Percentiles rank a stretch among this genome's conserved stretches.
Evolutionary conservation across 2,329 filamentous ascomycete genomes (phyloP).

Genomic region (Microcyclosporella mali): DNA sequence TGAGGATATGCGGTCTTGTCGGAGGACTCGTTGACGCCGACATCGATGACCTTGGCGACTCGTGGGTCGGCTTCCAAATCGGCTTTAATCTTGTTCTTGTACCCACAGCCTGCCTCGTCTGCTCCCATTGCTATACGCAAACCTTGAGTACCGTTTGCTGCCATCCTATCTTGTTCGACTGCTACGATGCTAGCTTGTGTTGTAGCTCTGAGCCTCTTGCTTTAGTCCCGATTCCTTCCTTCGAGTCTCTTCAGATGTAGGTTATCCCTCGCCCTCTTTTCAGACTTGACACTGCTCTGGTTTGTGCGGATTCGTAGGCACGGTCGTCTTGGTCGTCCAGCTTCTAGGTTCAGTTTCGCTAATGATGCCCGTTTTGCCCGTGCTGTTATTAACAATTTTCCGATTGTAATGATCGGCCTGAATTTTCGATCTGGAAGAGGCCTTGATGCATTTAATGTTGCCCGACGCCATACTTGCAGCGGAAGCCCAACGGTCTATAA

Average conservation of each 20-base stretch:
- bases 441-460: constrained; percentile 20
- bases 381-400: constrained; percentile 33
- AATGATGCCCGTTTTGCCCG: constrained; percentile 31
- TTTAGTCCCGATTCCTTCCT: constrained; percentile 12
- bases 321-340: constrained; percentile 21
- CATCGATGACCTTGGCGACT: constrained; percentile 64
- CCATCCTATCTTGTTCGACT: constrained; percentile 13
- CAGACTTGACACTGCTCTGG: constrained; percentile 21
- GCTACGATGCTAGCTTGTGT: neutral
- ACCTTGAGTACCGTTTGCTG: constrained; percentile 13
- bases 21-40: constrained; percentile 58
- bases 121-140: constrained; percentile 56
- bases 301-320: constrained; percentile 32
- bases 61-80: constrained; percentile 63
- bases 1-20: constrained; percentile 82
- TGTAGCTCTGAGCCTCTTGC: constrained; percentile 20
- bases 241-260: constrained; percentile 14
- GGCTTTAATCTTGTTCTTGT: constrained; percentile 71
- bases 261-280: constrained; percentile 26
- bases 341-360: constrained; percentile 32
- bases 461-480: constrained; percentile 11
- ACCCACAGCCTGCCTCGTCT: constrained; percentile 67
- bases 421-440: constrained; percentile 36
- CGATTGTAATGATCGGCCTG: constrained; percentile 36
- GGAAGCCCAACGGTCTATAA: too few relatives aligned